These are phyloP conservation scores for Myriangium duriaei DNA, from an alignment of 2,329 filamentous ascomycete species.

Conservation along the genomic window DNA sequence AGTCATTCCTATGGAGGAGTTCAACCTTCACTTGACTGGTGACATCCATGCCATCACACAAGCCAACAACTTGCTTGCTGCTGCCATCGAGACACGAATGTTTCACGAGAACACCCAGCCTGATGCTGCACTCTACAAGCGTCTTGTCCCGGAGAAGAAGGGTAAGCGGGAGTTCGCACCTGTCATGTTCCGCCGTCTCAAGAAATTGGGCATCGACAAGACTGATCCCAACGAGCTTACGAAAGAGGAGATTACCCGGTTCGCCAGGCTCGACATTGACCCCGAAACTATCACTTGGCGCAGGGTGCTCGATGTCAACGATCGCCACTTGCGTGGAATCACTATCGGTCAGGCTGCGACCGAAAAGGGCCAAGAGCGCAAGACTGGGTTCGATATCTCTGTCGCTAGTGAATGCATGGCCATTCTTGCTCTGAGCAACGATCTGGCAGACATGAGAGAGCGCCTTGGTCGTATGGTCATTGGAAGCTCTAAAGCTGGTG, in stretches of 20 bases:
- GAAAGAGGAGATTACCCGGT: constrained; percentile 72
- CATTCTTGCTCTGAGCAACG: constrained; percentile 84
- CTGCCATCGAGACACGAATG: constrained; percentile 93
- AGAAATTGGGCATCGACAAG: constrained; percentile 94
- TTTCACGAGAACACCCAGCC: constrained; percentile 97
- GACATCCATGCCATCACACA: constrained; percentile 97
- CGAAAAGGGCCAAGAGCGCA: constrained; percentile 75
- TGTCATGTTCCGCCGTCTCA: constrained; percentile 82
- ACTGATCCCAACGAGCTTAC: constrained; percentile 85
- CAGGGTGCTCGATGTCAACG: constrained; percentile 92
- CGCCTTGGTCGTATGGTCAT: constrained; percentile 92
- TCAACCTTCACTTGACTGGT: constrained; percentile 93
- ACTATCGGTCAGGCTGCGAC: constrained; percentile 80
- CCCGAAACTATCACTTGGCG: constrained; percentile 96
- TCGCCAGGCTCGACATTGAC: constrained; percentile 92
- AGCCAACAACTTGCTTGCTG: constrained; percentile 91
- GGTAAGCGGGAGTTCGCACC: constrained; percentile 77
- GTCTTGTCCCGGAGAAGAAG: constrained; percentile 80
- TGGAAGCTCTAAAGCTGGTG: constrained; percentile 70
- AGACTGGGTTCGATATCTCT: constrained; percentile 95
- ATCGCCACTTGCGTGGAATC: constrained; percentile 80
- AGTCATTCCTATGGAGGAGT: constrained; percentile 99
- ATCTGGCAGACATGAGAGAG: constrained; percentile 78
- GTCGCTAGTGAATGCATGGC: constrained; percentile 98
- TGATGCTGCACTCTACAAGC: constrained; percentile 73